A percentile compares a stretch with the other conserved stretches of the same genome.
These are phyloP conservation scores for Leccinellum rugosiceps DNA, from an alignment of 768 basidiomycete species.

Conservation along the genomic window DNA sequence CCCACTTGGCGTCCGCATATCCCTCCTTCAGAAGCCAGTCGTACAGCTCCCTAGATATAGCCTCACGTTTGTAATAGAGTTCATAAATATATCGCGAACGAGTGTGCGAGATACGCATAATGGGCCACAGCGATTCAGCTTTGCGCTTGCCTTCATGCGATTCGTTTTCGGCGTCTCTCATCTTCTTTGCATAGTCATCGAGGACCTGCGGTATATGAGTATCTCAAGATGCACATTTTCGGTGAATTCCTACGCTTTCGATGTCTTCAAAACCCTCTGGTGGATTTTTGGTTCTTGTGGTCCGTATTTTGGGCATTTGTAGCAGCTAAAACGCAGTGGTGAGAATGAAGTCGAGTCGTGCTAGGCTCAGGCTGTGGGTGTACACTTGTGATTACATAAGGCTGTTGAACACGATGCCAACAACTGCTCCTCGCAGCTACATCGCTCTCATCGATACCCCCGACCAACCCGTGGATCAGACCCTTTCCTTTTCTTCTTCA, in stretches of 20 bases:
- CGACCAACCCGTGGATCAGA: slow-evolving; percentile 3
- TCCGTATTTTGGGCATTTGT: slow-evolving; percentile 90
- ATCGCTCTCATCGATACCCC: slow-evolving; percentile 20
- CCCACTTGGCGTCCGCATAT: slow-evolving; percentile 94
- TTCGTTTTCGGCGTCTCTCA: slow-evolving; percentile 99
- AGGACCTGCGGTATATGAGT: slow-evolving; percentile 60
- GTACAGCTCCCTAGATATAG: slow-evolving; percentile 87
- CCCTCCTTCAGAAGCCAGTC: slow-evolving; percentile 98
- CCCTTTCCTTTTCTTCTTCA: slow-evolving; percentile 2
- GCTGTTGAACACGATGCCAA: slow-evolving; percentile 10
- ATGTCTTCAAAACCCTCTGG: slow-evolving; percentile 97
- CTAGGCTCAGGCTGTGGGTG: neutral
- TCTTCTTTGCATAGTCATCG: slow-evolving; percentile 98
- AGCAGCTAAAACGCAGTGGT: neutral
- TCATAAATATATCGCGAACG: slow-evolving; percentile 97
- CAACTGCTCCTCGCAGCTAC: neutral
- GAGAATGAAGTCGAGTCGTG: neutral
- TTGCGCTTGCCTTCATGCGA: slow-evolving; percentile 97
- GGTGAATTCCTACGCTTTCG: slow-evolving; percentile 52
- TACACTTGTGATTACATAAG: slow-evolving; percentile 20
- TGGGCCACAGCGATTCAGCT: slow-evolving; percentile 91
- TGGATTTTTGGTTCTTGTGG: slow-evolving; percentile 87
- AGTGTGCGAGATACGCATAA: slow-evolving; percentile 97
- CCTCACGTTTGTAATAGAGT: slow-evolving; percentile 97
- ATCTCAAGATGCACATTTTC: neutral